These are phyloP conservation scores for Basipetospora sp. DNA, from an alignment of 2,329 filamentous ascomycete genomes.

Conservation along the genomic window DNA sequence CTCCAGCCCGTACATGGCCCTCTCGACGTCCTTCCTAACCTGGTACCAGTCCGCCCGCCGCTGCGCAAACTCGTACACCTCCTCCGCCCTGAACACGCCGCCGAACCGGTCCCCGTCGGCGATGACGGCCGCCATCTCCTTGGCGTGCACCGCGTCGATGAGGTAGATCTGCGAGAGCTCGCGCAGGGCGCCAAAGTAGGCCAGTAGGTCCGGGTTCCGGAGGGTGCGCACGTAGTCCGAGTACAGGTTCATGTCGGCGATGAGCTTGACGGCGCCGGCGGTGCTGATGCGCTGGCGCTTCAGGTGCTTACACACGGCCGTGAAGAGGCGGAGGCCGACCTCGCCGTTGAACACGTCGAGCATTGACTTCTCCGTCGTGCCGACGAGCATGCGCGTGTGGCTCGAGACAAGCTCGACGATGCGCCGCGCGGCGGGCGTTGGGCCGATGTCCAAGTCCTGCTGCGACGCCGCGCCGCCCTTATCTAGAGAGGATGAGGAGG, in stretches of 20 bases:
- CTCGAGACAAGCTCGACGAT: constrained; percentile 75
- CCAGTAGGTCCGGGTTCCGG: constrained; percentile 65
- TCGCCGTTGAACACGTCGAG: constrained; percentile 98
- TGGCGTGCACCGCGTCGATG: constrained; percentile 69
- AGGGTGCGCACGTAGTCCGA: constrained; percentile 70
- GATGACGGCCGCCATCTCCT: constrained; percentile 89
- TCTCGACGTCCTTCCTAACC: constrained; percentile 76
- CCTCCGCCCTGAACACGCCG: constrained; percentile 85
- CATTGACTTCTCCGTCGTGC: constrained; percentile 94
- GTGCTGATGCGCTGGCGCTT: constrained; percentile 89
- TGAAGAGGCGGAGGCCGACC: constrained; percentile 83
- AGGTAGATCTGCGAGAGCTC: constrained; percentile 93
- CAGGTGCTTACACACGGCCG: constrained; percentile 86
- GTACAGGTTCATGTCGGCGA: constrained; percentile 93
- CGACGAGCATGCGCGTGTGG: constrained; percentile 83
- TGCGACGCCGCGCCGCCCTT: constrained; percentile 5
- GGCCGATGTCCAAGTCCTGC: constrained; percentile 37
- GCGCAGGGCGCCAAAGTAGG: constrained; percentile 81
- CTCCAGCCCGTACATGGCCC: constrained; percentile 92
- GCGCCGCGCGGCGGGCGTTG: constrained; percentile 62
- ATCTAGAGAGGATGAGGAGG: constrained; percentile 7
- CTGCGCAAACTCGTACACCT: constrained; percentile 95
- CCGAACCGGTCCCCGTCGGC: constrained; percentile 80
- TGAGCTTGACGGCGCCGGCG: constrained; percentile 78
- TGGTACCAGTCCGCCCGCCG: constrained; percentile 88